Conservation (phyloP, 345 rosid genomes). For the Citrus medica region DNA sequence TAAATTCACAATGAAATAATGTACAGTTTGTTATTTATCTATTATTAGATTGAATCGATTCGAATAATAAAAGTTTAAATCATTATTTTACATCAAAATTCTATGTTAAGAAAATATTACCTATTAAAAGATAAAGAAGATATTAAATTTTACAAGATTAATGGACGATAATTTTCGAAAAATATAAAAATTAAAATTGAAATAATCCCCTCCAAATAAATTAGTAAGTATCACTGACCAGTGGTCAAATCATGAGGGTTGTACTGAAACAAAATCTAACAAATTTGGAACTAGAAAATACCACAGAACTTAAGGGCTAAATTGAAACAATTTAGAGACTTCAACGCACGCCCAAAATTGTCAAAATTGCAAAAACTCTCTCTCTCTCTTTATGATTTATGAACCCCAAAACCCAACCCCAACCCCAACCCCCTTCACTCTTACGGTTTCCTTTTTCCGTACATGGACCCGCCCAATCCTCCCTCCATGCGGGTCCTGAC, state of each 20-base stretch:
- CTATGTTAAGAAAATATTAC: no score
- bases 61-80: no score
- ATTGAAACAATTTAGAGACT: not conserved
- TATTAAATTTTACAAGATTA: no score
- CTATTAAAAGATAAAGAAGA: no score
- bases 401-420: not conserved
- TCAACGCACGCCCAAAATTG: not conserved
- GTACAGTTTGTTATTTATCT: no score
- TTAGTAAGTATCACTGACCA: no score
- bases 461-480: conserved; percentile 48
- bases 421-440: not conserved
- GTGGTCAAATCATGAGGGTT: not conserved
- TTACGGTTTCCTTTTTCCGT: not conserved
- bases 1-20: no score
- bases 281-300: not conserved
- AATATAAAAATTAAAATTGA: no score
- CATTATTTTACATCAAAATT: no score
- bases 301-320: not conserved
- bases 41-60: no score
- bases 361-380: not conserved
- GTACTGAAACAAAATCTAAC: not conserved
- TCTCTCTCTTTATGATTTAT: not conserved
- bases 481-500: conserved; percentile 69
- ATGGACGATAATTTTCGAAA: no score
- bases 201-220: no score